These are phyloP conservation scores for Noccaea bulbosa DNA, from an alignment of 345 rosid genomes.

Conservation along the genomic window DNA sequence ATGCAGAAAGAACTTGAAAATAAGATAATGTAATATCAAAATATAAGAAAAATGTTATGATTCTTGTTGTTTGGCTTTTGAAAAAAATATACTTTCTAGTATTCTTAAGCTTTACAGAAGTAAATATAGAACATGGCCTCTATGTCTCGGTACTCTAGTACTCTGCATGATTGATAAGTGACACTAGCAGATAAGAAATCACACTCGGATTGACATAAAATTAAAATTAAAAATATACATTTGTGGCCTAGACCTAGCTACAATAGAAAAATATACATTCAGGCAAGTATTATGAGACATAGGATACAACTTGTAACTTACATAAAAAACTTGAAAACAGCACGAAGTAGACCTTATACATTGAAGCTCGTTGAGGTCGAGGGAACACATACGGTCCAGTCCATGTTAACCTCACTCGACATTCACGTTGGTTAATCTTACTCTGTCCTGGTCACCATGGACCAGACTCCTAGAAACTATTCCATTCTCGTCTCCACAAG, in stretches of 20 bases:
- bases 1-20: conserved; percentile 6
- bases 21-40: conserved; percentile 16
- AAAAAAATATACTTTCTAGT: background rate
- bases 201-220: conserved; percentile 12
- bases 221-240: conserved; percentile 1
- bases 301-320: too few species aligned
- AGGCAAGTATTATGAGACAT: too few species aligned
- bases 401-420: too few species aligned
- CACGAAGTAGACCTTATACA: too few species aligned
- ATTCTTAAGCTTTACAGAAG: background rate
- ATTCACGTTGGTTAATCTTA: too few species aligned
- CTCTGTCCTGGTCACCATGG: too few species aligned
- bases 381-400: too few species aligned
- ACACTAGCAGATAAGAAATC: background rate
- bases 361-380: too few species aligned
- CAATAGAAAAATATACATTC: conserved; percentile 20
- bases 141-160: background rate
- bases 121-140: background rate
- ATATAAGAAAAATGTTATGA: background rate
- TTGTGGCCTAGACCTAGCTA: conserved; percentile 7
- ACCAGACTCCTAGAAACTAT: too few species aligned
- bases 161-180: background rate
- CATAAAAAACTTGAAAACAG: too few species aligned
- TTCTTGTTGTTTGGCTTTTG: background rate
- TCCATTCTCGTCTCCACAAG: too few species aligned